Percentiles rank a stretch among this genome's conserved stretches.
These are phyloP conservation scores for Parafenestella ontariensis DNA, from an alignment of 2,329 filamentous ascomycete genomes.

Conservation along the genomic window DNA sequence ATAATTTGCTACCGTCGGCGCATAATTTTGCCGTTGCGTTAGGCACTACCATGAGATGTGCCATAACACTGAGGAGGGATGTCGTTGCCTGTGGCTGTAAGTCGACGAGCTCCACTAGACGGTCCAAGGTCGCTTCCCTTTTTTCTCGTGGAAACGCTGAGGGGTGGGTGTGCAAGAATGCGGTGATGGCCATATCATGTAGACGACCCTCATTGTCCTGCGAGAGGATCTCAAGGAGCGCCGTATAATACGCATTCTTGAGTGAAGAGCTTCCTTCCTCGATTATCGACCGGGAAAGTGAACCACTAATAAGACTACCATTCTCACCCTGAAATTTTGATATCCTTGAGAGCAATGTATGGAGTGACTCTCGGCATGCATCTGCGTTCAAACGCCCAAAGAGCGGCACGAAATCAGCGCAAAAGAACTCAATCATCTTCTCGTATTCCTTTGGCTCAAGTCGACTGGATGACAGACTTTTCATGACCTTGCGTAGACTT, in stretches of 20 bases:
- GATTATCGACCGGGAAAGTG: slow-evolving; percentile 33
- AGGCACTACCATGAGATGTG: slow-evolving; percentile 42
- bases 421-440: slow-evolving; percentile 35
- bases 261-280: slow-evolving; percentile 21
- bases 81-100: slow-evolving; percentile 11
- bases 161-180: slow-evolving; percentile 32
- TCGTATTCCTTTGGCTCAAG: slow-evolving; percentile 23
- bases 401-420: slow-evolving; percentile 32
- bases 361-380: slow-evolving; percentile 21
- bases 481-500: slow-evolving; percentile 29
- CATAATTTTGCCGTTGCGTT: slow-evolving; percentile 47
- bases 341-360: slow-evolving; percentile 25
- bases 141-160: slow-evolving; percentile 38
- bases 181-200: slow-evolving; percentile 18
- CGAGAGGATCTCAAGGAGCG: slow-evolving; percentile 24
- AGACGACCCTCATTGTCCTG: slow-evolving; percentile 9
- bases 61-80: slow-evolving; percentile 34
- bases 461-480: slow-evolving; percentile 21
- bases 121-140: slow-evolving; percentile 42
- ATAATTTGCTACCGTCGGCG: slow-evolving; percentile 31
- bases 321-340: slow-evolving; percentile 13
- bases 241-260: slow-evolving; percentile 27
- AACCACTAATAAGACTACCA: slow-evolving; percentile 15
- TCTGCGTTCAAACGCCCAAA: slow-evolving; percentile 28
- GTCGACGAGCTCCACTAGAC: slow-evolving; percentile 26